phyloP scores from a whole-genome alignment of 345 rosid species.

The Linum lewisii region DNA sequence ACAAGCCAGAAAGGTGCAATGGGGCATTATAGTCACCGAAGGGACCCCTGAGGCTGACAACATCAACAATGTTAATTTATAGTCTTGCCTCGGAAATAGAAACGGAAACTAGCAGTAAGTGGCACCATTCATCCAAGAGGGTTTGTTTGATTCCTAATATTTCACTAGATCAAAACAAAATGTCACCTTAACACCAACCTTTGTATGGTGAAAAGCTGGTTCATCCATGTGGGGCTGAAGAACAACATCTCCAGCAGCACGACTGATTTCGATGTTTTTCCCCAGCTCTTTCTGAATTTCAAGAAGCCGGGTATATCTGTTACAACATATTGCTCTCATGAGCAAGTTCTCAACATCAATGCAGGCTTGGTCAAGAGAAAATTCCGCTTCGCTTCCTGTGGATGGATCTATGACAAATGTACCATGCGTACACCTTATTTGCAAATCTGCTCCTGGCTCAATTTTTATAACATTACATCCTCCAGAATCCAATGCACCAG shows the following conservation, averaged over 20 bases:
- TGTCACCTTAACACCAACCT: slow-evolving; percentile 29
- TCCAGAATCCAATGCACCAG: slow-evolving; percentile 35
- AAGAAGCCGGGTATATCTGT: slow-evolving; percentile 82
- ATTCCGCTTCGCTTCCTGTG: slow-evolving; percentile 72
- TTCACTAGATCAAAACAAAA: neutral
- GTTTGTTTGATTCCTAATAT: neutral
- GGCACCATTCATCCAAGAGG: neutral
- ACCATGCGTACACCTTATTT: slow-evolving; percentile 68
- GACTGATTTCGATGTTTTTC: slow-evolving; percentile 57
- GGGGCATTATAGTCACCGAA: neutral
- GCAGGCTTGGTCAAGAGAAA: slow-evolving; percentile 72
- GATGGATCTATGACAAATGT: slow-evolving; percentile 77
- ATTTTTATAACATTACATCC: slow-evolving; percentile 67
- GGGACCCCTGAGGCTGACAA: neutral
- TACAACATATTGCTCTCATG: slow-evolving; percentile 78
- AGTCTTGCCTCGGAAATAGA: neutral
- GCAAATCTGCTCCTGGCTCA: slow-evolving; percentile 81
- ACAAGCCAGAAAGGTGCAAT: neutral
- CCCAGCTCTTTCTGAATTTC: slow-evolving; percentile 84
- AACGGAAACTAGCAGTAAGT: neutral
- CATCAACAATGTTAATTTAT: no score
- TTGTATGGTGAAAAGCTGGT: slow-evolving; percentile 34
- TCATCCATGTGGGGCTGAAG: slow-evolving; percentile 50
- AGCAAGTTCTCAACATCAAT: slow-evolving; percentile 87
- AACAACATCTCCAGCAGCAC: slow-evolving; percentile 55